phyloP scores from a whole-genome alignment of 1,139 yeast genomes.

The Eremothecium coryli region DNA sequence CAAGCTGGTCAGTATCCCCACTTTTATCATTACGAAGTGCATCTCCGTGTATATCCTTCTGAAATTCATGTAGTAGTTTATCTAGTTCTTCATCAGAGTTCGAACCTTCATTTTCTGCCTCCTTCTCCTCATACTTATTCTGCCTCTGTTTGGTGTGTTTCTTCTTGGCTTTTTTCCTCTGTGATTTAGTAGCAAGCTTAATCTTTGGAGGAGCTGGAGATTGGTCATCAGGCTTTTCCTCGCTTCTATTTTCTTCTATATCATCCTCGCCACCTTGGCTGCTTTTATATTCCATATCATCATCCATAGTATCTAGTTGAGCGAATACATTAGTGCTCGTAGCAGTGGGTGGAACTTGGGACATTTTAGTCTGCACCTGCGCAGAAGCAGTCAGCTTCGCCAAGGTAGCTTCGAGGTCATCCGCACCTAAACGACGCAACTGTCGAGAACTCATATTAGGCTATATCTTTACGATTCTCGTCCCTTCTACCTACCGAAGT shows the following conservation, averaged over 20 bases:
- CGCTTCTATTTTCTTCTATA: conserved; percentile 17
- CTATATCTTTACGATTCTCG: no score
- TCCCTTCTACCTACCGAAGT: no score
- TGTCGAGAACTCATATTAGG: conserved; percentile 61
- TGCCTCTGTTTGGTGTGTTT: conserved; percentile 11
- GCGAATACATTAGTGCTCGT: conserved; percentile 42
- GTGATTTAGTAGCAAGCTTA: conserved; percentile 12
- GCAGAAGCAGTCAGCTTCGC: conserved; percentile 11
- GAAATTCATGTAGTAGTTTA: conserved; percentile 24
- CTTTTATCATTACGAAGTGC: conserved; percentile 22
- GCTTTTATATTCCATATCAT: not conserved
- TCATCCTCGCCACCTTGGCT: conserved; percentile 30
- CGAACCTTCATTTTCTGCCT: conserved; percentile 16
- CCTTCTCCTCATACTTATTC: conserved; percentile 12
- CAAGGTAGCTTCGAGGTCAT: conserved; percentile 29
- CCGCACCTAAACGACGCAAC: conserved; percentile 42
- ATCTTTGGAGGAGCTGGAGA: conserved; percentile 18
- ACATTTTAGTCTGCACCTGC: conserved; percentile 11
- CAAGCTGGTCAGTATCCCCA: conserved; percentile 31
- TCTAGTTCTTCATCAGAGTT: conserved; percentile 28
- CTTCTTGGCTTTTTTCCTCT: conserved; percentile 19
- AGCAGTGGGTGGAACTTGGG: conserved; percentile 17
- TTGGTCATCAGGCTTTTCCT: conserved; percentile 15
- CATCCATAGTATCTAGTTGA: conserved; percentile 31
- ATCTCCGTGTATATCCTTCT: conserved; percentile 15